These are phyloP conservation scores for Pseudogymnoascus pannorum DNA, from an alignment of 2,329 filamentous ascomycete species.

Conservation along the genomic window DNA sequence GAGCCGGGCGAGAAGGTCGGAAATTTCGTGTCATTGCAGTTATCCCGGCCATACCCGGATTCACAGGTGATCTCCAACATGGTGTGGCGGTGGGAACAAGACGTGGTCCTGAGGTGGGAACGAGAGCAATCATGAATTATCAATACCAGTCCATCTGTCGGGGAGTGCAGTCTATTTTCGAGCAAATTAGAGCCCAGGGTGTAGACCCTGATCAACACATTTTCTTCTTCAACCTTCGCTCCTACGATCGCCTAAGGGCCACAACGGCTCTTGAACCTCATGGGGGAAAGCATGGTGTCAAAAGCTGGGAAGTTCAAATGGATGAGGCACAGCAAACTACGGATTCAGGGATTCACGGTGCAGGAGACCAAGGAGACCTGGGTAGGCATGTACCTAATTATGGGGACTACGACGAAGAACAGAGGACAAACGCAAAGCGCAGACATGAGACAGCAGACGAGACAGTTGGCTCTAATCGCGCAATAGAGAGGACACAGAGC, in stretches of 20 bases:
- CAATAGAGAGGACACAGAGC: constrained; percentile 30
- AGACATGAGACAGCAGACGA: constrained; percentile 43
- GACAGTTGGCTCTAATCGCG: constrained; percentile 20
- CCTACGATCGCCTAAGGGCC: constrained; percentile 86
- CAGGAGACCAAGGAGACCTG: no score
- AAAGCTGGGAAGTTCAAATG: constrained; percentile 78
- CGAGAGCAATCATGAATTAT: constrained; percentile 58
- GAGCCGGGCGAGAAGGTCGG: no score
- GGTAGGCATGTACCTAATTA: no score
- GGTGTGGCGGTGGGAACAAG: constrained; percentile 81
- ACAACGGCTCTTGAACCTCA: constrained; percentile 65
- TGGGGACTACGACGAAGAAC: no score
- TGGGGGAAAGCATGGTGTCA: constrained; percentile 74
- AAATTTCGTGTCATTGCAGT: no score
- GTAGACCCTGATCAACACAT: constrained; percentile 75
- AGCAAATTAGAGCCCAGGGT: constrained; percentile 63
- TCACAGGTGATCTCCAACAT: constrained; percentile 81
- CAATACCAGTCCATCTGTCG: constrained; percentile 95
- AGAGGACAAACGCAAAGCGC: constrained; percentile 41
- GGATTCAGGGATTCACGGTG: constrained; percentile 58
- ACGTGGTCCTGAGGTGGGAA: constrained; percentile 42
- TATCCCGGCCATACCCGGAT: constrained; percentile 71
- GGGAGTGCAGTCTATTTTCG: constrained; percentile 85
- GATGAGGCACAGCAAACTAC: constrained; percentile 87
- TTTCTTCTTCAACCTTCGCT: constrained; percentile 89